A percentile compares a stretch with the other conserved stretches of the same genome.
These are phyloP conservation scores for Phytophthora capsici DNA, from an alignment of 352 stramenopile genomes.

Conservation along the genomic window DNA sequence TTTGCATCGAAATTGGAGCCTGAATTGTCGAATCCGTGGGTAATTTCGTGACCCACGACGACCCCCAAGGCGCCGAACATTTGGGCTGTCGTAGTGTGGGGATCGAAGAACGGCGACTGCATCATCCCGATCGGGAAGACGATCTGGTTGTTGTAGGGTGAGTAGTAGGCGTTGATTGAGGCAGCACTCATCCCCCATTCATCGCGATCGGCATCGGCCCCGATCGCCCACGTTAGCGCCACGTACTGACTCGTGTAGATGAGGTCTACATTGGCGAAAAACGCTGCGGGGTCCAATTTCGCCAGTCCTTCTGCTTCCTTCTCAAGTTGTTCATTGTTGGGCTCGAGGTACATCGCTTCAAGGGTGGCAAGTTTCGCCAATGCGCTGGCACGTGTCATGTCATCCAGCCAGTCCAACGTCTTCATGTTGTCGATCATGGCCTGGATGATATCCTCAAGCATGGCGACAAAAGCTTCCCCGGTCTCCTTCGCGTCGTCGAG, in stretches of 20 bases:
- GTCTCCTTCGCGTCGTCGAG: slow-evolving; percentile 71
- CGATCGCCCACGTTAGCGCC: slow-evolving; percentile 38
- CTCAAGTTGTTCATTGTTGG: slow-evolving; percentile 43
- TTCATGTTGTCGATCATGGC: slow-evolving; percentile 81
- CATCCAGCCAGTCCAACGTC: slow-evolving; percentile 91
- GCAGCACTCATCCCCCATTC: slow-evolving; percentile 91
- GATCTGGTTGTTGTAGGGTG: slow-evolving; percentile 81
- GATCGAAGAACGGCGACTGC: slow-evolving; percentile 92
- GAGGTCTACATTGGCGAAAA: slow-evolving; percentile 59
- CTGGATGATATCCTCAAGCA: slow-evolving; percentile 84
- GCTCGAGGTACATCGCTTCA: slow-evolving; percentile 29
- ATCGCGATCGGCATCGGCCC: slow-evolving; percentile 53
- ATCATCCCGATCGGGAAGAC: slow-evolving; percentile 95
- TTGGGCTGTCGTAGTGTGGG: slow-evolving; percentile 72
- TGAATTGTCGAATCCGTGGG: slow-evolving; percentile 93
- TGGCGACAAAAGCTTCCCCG: slow-evolving; percentile 68
- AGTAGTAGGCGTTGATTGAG: slow-evolving; percentile 90
- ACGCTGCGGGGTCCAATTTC: slow-evolving; percentile 36
- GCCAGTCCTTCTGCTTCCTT: slow-evolving; percentile 47
- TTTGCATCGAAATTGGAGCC: slow-evolving; percentile 84
- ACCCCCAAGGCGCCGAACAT: slow-evolving; percentile 93
- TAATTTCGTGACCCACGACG: slow-evolving; percentile 95
- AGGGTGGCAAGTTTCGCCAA: slow-evolving; percentile 79
- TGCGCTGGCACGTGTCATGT: slow-evolving; percentile 72
- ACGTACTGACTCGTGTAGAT: slow-evolving; percentile 39